phyloP scores from a whole-genome alignment of 345 rosid species.

The Lenwebbia sp. region DNA sequence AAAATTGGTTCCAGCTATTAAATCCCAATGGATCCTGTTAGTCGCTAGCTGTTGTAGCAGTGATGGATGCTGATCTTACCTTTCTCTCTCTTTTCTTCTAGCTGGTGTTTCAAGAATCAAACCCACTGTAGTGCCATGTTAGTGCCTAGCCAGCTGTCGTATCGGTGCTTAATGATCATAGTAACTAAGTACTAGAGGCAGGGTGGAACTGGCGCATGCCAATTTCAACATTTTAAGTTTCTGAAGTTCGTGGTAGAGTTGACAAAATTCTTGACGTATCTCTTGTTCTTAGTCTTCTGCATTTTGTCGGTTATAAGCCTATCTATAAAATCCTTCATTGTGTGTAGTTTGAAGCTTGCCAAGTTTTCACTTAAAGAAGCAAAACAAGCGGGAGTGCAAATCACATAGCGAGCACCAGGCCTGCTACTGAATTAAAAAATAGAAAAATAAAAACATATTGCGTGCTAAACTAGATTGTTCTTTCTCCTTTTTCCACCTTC shows the following conservation, averaged over 20 bases:
- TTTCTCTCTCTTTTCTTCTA: neutral
- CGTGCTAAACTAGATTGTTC: neutral
- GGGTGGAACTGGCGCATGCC: neutral
- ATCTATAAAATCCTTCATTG: neutral
- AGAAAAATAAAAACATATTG: neutral
- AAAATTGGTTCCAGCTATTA: neutral
- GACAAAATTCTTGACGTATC: neutral
- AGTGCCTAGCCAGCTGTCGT: neutral
- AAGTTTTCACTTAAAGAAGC: neutral
- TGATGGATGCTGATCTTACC: neutral
- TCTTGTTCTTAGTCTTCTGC: neutral
- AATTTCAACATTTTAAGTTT: neutral
- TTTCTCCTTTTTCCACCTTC: neutral
- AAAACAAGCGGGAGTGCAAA: neutral
- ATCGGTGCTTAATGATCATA: neutral
- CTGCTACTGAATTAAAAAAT: neutral
- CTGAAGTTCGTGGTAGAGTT: neutral
- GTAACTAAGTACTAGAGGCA: neutral
- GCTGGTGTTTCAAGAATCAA: neutral
- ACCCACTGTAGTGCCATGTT: neutral
- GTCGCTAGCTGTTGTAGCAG: neutral
- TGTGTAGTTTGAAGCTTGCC: neutral
- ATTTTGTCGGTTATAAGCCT: neutral
- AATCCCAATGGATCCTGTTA: neutral
- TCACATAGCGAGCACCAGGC: neutral